Base-by-base conservation (phyloP, 768 basidiomycete genomes). In the Sporobolomyces roseus region DNA sequence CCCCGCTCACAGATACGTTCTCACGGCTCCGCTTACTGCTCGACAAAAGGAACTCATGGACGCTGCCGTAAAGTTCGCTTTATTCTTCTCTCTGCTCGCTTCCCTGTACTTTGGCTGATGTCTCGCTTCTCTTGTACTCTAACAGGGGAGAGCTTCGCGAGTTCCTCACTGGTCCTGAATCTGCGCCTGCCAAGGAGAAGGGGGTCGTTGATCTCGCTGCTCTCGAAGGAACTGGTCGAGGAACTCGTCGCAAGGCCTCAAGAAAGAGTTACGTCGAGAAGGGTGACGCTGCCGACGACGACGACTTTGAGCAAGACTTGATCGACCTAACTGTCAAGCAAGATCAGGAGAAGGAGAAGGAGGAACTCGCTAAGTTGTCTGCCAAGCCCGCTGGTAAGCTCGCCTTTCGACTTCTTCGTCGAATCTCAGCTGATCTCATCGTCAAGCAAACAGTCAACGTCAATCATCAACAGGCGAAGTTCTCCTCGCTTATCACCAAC, bases 11-110 rank as follows among this genome's bases (percentile, higher is more conserved):
- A 72, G 71, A 78, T 99, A 99, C 74, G 85, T 97, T 3, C 83
- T 98, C 0, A 94, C 93, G 68, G 92, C 92, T 0, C 92, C 93
- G 0, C 81, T 97, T 10, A 96, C 87, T 62, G 80, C 85, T 30
- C 83, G 83, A 59, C 96, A 98, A 76, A 85, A 87, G n/a, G 85
- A 89, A 65, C 80, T 94, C 30, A 97, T 94, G 74, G 87, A 92
- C 65, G 84, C 84, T 7, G 85, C 93, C 23, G 81, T 93, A 21
- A 82, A 84, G 27, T 87, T 90, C 0, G 84, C 83, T 1, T 80
- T 70, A 78, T 23, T 80, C 75, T 17, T 38, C 32, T 35, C 13
- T 9, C 8, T 48, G n/a, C 23, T 49, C 52, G 10, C 4, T 27
- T 7, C 5, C 50, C 12, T 4, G 32, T 32, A 32, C 35, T 5